Evolutionary conservation across 2,329 filamentous ascomycete species (phyloP), one percentile per base, ranked within the genome.

Genomic region (Colletotrichum cuscutae): DNA sequence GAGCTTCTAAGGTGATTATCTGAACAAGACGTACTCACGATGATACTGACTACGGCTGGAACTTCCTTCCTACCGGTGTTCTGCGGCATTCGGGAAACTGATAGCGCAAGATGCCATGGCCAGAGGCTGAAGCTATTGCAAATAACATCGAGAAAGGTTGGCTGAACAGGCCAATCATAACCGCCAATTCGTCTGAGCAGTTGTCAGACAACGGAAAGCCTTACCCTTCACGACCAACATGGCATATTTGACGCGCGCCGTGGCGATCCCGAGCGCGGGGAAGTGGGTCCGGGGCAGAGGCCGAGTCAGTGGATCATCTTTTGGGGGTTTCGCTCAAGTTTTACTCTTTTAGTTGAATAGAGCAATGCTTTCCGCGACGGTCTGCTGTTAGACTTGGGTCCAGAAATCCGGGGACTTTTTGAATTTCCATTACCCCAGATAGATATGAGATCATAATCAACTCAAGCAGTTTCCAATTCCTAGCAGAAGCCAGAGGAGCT

Each of bases 231-330:
- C 1, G 19, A 2, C 54, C 1, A 35, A 26, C 4, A 6, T 2
- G 24, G 61, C 6, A 32, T 61, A 4, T n/a, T 28, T 59, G 3
- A 2, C 46, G 56, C 68, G 62, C 22, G n/a, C 56, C 62, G 62
- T 53, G 67, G 59, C 56, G 56, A 66, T 71, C 54, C 62, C 68
- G 63, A 56, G 5, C 64, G 68, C 68, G 68, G 68, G 62, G 68
- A 66, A 71, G 62, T 46, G 68, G 68, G 54, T 54, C 67, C 56
- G 62, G 54, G 24, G 28, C n/a, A 52, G 28, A 32, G 19, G 30
- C 63, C 68, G 54, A 71, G 62, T 66, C 68, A 70, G 61, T 37
- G 62, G 68, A 24, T 28, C 22, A 12, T 4, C 11, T 56, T 35
- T 49, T 35, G 0, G 5, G 5, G 32, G 35, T 26, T 19, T 37